A percentile compares a stretch with the other conserved stretches of the same genome.
These are phyloP conservation scores for Carex sylvatica DNA, from an alignment of 202 grass and related monocot species.

Conservation along the genomic window DNA sequence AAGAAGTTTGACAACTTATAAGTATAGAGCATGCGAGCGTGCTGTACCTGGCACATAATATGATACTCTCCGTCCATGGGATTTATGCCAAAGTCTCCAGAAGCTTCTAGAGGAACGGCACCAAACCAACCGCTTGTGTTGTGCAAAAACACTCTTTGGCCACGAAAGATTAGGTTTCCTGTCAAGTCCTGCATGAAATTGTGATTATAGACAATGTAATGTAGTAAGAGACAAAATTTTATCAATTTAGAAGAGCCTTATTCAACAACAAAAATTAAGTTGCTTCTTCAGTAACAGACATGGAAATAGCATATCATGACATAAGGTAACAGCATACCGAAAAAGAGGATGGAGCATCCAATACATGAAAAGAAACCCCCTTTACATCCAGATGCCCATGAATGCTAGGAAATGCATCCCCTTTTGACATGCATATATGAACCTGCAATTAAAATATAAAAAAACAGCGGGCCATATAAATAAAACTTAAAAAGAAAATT, in stretches of 20 bases:
- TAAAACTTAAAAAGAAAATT: neutral
- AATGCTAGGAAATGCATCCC: constrained; percentile 82
- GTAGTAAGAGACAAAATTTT: neutral
- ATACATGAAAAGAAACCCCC: constrained; percentile 80
- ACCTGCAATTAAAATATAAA: constrained; percentile 46
- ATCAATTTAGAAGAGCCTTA: neutral
- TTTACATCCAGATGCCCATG: constrained; percentile 93
- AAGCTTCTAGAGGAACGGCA: constrained; percentile 88
- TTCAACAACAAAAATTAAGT: neutral
- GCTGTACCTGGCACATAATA: constrained; percentile 93
- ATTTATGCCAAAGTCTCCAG: constrained; percentile 95
- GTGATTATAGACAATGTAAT: neutral
- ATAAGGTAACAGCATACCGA: constrained; percentile 42
- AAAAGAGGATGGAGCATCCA: constrained; percentile 84
- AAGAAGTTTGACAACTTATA: neutral
- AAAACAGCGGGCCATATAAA: neutral
- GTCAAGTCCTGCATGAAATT: constrained; percentile 65
- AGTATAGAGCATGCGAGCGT: neutral
- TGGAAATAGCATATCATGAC: constrained; percentile 1
- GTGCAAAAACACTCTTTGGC: constrained; percentile 98
- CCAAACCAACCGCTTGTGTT: constrained; percentile 98
- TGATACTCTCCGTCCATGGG: constrained; percentile 95
- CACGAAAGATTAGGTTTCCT: constrained; percentile 77
- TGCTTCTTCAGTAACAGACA: neutral
- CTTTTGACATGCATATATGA: constrained; percentile 95